Evolutionary conservation across 495 filamentous ascomycete genomes (phyloP).

Genomic region (Penicillium riverlandense): DNA sequence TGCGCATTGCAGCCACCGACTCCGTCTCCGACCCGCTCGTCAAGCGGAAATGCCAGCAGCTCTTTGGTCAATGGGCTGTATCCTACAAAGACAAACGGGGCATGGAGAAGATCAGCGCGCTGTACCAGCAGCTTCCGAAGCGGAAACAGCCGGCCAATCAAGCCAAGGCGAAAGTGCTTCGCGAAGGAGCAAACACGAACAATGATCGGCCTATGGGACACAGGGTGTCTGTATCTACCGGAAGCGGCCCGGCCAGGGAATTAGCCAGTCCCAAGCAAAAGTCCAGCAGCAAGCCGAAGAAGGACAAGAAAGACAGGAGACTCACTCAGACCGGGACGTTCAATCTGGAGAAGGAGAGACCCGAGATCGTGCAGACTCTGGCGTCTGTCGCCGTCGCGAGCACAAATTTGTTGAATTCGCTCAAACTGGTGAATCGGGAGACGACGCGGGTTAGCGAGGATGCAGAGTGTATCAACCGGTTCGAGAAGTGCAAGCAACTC

Average conservation of each 20-base stretch:
- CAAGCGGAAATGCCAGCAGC: constrained; percentile 71
- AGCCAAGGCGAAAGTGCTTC: constrained; percentile 71
- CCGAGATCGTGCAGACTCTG: constrained; percentile 71
- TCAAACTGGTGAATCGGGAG: constrained; percentile 89
- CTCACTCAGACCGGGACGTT: constrained; percentile 43
- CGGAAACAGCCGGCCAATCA: constrained; percentile 58
- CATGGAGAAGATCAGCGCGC: constrained; percentile 65
- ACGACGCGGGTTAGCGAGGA: constrained; percentile 83
- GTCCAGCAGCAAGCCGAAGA: constrained; percentile 26
- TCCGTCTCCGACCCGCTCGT: constrained; percentile 79
- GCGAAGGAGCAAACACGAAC: constrained; percentile 56
- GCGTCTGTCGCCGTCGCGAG: constrained; percentile 81
- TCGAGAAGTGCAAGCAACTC: constrained; percentile 80
- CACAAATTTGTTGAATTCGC: constrained; percentile 82
- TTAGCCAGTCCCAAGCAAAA: constrained; percentile 31
- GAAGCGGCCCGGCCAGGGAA: constrained; percentile 30
- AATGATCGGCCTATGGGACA: constrained; percentile 53
- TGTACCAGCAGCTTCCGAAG: constrained; percentile 75
- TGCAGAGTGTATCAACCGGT: constrained; percentile 61
- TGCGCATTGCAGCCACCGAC: constrained; percentile 82
- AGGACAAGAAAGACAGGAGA: constrained; percentile 33
- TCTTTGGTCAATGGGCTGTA: constrained; percentile 83
- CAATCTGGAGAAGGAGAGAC: constrained; percentile 82
- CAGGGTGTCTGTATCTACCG: constrained; percentile 34
- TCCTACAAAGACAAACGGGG: constrained; percentile 77